These are phyloP conservation scores for Daldinia eschscholtzii DNA, from an alignment of 2,329 filamentous ascomycete genomes.

Conservation along the genomic window DNA sequence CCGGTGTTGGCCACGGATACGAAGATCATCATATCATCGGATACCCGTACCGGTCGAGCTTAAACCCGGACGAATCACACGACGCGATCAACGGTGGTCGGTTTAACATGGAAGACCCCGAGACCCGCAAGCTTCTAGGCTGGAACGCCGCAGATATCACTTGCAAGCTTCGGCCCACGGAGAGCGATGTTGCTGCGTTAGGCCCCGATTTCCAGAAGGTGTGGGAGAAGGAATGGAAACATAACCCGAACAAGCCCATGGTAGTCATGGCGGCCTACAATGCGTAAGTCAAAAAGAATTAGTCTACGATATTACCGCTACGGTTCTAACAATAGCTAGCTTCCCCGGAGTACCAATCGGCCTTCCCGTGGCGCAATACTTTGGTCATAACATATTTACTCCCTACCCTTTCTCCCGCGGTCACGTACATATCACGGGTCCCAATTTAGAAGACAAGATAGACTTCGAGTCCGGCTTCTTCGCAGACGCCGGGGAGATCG, in stretches of 20 bases:
- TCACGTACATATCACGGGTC: conserved; percentile 68
- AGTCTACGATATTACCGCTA: background rate
- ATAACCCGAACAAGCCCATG: conserved; percentile 42
- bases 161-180: conserved; percentile 44
- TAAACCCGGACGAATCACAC: conserved; percentile 40
- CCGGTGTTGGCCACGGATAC: conserved; percentile 62
- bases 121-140: conserved; percentile 38
- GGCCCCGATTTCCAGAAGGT: conserved; percentile 44
- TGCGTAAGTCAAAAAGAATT: conserved; percentile 18
- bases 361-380: conserved; percentile 61
- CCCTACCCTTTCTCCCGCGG: conserved; percentile 73
- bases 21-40: conserved; percentile 64
- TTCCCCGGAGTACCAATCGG: conserved; percentile 59
- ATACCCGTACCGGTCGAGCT: conserved; percentile 58
- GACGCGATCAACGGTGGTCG: conserved; percentile 34
- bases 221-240: conserved; percentile 45
- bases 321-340: conserved; percentile 29
- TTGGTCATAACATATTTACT: conserved; percentile 66
- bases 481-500: conserved; percentile 62
- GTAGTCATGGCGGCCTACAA: conserved; percentile 27
- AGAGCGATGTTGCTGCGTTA: conserved; percentile 41
- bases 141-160: conserved; percentile 45
- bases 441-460: conserved; percentile 55
- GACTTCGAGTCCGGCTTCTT: conserved; percentile 71
- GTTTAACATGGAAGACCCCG: conserved; percentile 43